Conservation (phyloP, 164 flowering plant genomes). For the Magnolia sinica region DNA sequence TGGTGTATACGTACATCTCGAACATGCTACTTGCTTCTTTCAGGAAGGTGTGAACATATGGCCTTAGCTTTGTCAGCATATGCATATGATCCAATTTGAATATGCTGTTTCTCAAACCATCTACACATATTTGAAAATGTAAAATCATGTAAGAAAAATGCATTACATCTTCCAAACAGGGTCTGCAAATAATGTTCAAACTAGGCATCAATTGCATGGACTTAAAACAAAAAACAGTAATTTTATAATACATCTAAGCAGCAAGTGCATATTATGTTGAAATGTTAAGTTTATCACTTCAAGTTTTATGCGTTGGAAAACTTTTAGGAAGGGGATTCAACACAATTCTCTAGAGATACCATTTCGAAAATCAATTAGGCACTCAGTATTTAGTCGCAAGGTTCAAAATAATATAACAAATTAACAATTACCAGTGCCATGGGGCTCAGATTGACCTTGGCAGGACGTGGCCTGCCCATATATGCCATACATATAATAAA, state of each 20-base stretch:
- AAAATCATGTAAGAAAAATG: background rate
- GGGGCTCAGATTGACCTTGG: background rate
- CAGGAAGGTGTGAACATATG: conserved; percentile 67
- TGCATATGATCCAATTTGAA: conserved; percentile 52
- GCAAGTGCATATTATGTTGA: too few species aligned
- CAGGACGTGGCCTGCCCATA: too few species aligned
- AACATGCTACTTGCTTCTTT: conserved; percentile 72
- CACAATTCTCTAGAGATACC: background rate
- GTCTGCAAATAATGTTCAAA: background rate
- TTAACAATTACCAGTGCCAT: background rate
- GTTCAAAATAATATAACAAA: background rate
- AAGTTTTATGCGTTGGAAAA: background rate
- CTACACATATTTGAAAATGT: conserved; percentile 13
- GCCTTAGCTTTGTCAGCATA: conserved; percentile 86
- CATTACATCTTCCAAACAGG: background rate
- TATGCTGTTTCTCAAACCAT: conserved; percentile 49
- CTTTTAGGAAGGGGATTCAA: background rate
- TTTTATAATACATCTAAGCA: too few species aligned
- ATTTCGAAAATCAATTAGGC: background rate
- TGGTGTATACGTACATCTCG: conserved; percentile 84
- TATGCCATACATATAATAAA: too few species aligned
- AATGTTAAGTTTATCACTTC: too few species aligned
- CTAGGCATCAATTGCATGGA: background rate
- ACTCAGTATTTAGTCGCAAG: background rate
- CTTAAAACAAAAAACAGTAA: too few species aligned